Evolutionary conservation across 257 asterid species (phyloP).

Genomic region (Solanum verrucosum): DNA sequence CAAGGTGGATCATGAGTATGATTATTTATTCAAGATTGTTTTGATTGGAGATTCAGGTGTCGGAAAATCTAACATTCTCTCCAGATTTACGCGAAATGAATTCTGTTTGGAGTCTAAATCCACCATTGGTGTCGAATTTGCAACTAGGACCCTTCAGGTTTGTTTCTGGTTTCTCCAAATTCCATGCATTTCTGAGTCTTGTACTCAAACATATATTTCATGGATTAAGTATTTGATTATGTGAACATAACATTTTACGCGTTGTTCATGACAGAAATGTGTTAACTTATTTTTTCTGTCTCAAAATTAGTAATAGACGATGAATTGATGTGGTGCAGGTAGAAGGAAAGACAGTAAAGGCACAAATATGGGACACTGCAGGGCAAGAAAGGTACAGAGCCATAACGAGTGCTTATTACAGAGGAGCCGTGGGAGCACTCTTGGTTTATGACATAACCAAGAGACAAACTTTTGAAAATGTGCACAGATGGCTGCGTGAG

Average conservation of each 20-base stretch:
- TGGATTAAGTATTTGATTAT: neutral
- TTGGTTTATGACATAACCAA: constrained; percentile 36
- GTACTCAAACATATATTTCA: neutral
- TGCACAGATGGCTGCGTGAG: constrained; percentile 33
- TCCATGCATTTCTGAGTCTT: neutral
- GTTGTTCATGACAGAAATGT: neutral
- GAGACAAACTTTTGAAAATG: constrained; percentile 31
- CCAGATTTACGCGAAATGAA: constrained; percentile 38
- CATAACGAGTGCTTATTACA: constrained; percentile 40
- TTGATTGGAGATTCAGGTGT: constrained; percentile 41
- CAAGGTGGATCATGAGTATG: constrained; percentile 39
- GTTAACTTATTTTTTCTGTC: neutral
- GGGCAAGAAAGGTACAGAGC: constrained; percentile 46
- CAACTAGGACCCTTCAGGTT: constrained; percentile 43
- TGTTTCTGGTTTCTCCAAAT: neutral
- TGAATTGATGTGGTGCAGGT: constrained; percentile 17
- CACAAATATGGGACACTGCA: constrained; percentile 54
- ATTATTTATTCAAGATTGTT: constrained; percentile 34
- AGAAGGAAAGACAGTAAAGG: constrained; percentile 39
- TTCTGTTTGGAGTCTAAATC: constrained; percentile 40
- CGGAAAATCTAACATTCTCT: constrained; percentile 36
- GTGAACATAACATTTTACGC: neutral
- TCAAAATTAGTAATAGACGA: neutral
- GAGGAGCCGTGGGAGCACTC: constrained; percentile 48
- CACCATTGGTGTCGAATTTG: constrained; percentile 45